These are phyloP conservation scores for Trichophyton rubrum DNA, from an alignment of 2,329 filamentous ascomycete species.

Conservation along the genomic window DNA sequence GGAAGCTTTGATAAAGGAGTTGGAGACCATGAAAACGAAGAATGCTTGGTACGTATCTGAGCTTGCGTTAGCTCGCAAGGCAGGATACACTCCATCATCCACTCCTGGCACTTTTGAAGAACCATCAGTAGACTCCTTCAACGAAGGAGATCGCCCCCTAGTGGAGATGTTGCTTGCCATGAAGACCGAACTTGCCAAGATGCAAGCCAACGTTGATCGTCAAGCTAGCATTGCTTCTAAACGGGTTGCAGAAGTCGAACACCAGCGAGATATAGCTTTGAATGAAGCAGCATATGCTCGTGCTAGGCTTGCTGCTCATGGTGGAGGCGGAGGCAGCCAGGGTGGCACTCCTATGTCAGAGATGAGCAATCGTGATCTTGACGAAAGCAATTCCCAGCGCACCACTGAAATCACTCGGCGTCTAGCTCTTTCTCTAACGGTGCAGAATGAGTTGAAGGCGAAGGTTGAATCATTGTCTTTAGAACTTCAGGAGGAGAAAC, in stretches of 20 bases:
- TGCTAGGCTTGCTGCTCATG: conserved; percentile 76
- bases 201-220: conserved; percentile 79
- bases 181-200: conserved; percentile 75
- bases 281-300: conserved; percentile 92
- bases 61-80: conserved; percentile 77
- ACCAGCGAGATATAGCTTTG: conserved; percentile 86
- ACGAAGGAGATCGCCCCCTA: conserved; percentile 81
- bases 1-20: conserved; percentile 65
- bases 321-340: conserved; percentile 45
- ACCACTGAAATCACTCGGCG: conserved; percentile 66
- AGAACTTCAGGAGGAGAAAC: conserved; percentile 70
- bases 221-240: conserved; percentile 76
- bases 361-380: conserved; percentile 46
- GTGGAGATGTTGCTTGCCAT: conserved; percentile 88
- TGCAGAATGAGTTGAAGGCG: conserved; percentile 69
- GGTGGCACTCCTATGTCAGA: conserved; percentile 43
- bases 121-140: conserved; percentile 63
- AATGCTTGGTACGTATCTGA: conserved; percentile 98
- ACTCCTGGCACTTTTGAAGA: conserved; percentile 53
- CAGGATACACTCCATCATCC: conserved; percentile 58
- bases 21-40: conserved; percentile 69
- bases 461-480: conserved; percentile 55
- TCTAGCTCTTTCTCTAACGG: conserved; percentile 65
- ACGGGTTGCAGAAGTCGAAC: conserved; percentile 85
- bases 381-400: conserved; percentile 48